Conservation (phyloP, 768 basidiomycete species). For the Roridomyces roridus region DNA sequence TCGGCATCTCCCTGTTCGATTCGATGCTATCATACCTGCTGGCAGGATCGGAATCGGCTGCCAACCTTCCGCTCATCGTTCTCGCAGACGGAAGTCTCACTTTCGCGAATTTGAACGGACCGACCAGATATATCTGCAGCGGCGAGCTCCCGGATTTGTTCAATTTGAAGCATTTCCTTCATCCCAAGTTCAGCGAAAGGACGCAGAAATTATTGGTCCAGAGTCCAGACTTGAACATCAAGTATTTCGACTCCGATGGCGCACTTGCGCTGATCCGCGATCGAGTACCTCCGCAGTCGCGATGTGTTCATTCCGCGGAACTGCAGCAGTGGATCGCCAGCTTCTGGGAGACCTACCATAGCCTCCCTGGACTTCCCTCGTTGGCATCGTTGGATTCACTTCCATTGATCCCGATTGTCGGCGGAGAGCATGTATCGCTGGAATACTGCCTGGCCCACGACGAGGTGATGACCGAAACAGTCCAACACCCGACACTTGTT, state of each 20-base stretch:
- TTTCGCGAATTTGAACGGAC: not conserved
- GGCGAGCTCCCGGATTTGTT: constrained; percentile 17
- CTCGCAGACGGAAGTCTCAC: constrained; percentile 11
- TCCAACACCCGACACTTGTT: constrained; percentile 3
- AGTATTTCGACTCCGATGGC: constrained; percentile 14
- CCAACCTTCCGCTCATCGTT: constrained; percentile 18
- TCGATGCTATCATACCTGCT: constrained; percentile 9
- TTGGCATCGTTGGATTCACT: constrained; percentile 1
- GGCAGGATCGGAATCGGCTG: not conserved
- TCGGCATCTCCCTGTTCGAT: not conserved
- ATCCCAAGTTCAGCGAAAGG: not conserved
- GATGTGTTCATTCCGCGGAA: constrained; percentile 8
- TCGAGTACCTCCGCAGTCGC: not conserved
- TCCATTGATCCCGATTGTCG: constrained; percentile 20
- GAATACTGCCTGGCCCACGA: constrained; percentile 10
- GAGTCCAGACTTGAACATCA: constrained; percentile 7
- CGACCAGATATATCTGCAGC: constrained; percentile 6
- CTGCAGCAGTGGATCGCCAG: constrained; percentile 14
- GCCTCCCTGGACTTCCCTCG: constrained; percentile 12
- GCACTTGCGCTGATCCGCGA: constrained; percentile 11
- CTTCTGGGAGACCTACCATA: constrained; percentile 20
- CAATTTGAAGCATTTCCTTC: constrained; percentile 10
- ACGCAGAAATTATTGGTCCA: constrained; percentile 11
- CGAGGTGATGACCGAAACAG: constrained; percentile 15
- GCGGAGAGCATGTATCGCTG: constrained; percentile 18